Evolutionary conservation across 176 grass and related monocot species (phyloP).

Genomic region (Metroxylon sagu): DNA sequence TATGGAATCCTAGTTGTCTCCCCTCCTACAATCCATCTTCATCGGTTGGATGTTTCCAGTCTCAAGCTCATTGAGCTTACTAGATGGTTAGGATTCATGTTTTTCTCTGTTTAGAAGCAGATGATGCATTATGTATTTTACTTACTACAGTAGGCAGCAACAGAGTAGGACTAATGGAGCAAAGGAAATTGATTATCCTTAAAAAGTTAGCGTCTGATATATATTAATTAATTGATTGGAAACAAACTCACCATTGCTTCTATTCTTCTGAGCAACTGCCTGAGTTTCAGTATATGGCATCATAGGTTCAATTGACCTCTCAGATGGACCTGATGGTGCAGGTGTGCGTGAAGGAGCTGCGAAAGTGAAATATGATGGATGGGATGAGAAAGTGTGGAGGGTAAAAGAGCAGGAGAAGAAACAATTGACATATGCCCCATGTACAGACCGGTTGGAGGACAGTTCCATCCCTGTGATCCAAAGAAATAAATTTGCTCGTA

Average conservation of each 20-base stretch:
- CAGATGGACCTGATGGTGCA: conserved; percentile 17
- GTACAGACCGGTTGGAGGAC: conserved; percentile 34
- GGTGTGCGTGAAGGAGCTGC: conserved; percentile 25
- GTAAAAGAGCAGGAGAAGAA: conserved; percentile 15
- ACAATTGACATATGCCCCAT: conserved; percentile 8
- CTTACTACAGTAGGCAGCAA: too few species aligned
- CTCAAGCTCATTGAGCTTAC: too few species aligned
- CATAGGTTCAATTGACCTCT: not conserved
- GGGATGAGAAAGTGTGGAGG: not conserved
- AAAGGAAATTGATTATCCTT: too few species aligned
- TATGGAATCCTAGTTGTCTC: too few species aligned
- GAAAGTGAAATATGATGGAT: conserved; percentile 6
- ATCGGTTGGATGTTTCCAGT: too few species aligned
- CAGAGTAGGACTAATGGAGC: too few species aligned
- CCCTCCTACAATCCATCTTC: too few species aligned
- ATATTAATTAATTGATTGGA: too few species aligned
- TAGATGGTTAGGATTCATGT: too few species aligned
- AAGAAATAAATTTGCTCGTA: conserved; percentile 87
- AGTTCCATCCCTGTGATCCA: conserved; percentile 42
- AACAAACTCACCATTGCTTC: conserved; percentile 17
- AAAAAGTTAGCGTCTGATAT: too few species aligned
- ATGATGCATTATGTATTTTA: too few species aligned
- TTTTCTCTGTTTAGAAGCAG: too few species aligned
- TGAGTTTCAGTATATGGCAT: conserved; percentile 26
- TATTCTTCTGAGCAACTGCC: conserved; percentile 37